A percentile compares a stretch with the other conserved stretches of the same genome.
Evolutionary conservation across 495 filamentous ascomycete genomes (phyloP).

Genomic region (Entonaema liquescens): DNA sequence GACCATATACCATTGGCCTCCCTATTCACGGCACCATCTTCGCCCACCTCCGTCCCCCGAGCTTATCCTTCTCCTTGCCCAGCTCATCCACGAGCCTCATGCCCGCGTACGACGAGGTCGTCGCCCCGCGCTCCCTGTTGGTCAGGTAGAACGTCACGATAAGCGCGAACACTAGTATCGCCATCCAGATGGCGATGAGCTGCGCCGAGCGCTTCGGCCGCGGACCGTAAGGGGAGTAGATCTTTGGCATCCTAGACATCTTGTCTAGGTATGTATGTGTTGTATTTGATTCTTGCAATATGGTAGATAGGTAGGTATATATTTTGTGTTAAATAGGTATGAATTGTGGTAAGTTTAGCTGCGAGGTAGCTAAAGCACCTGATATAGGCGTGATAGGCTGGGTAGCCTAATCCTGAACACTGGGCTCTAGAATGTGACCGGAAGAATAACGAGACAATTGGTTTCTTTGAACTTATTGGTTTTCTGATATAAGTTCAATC

Average conservation of each 20-base stretch:
- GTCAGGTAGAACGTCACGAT: constrained; percentile 46
- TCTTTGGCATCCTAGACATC: constrained; percentile 29
- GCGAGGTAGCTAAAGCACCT: background rate
- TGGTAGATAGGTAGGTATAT: background rate
- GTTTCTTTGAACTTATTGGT: too few relatives aligned
- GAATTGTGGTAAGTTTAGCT: background rate
- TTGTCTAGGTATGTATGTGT: background rate
- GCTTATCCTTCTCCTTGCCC: background rate
- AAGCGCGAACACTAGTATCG: constrained; percentile 42
- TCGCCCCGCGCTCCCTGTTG: constrained; percentile 27
- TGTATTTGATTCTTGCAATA: background rate
- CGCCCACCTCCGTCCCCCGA: background rate
- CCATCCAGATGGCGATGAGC: constrained; percentile 47
- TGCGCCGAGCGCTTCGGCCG: constrained; percentile 43
- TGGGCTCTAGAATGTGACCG: background rate
- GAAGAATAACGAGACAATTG: background rate
- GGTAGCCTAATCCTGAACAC: background rate
- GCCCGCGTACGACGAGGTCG: constrained; percentile 23
- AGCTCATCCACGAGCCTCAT: constrained; percentile 7
- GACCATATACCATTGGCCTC: background rate
- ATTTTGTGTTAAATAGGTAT: background rate
- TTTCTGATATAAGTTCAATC: background rate
- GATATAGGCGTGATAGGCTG: background rate
- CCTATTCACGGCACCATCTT: background rate
- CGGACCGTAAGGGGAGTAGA: constrained; percentile 48